These are phyloP conservation scores for Tulasnella sp. DNA, from an alignment of 768 basidiomycete genomes.

Conservation along the genomic window DNA sequence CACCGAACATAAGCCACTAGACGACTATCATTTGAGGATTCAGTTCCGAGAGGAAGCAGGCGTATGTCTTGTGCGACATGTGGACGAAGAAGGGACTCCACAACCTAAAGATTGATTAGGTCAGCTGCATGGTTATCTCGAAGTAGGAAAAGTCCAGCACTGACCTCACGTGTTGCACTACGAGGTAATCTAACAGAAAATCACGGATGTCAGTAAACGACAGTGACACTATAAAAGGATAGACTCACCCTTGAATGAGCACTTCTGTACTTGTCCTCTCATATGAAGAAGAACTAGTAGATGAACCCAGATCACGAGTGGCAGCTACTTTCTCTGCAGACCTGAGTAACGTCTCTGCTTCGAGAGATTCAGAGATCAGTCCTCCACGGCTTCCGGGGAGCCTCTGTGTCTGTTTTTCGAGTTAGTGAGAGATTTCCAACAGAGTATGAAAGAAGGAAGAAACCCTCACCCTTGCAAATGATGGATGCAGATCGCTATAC, in stretches of 20 bases:
- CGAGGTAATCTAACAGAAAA: too few relatives aligned
- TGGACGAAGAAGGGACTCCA: conserved; percentile 1
- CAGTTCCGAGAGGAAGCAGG: conserved; percentile 12
- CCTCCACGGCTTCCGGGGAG: background rate
- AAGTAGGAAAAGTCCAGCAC: too few relatives aligned
- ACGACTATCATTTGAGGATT: background rate
- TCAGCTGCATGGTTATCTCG: too few relatives aligned
- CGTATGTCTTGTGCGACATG: conserved; percentile 1
- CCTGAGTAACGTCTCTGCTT: background rate
- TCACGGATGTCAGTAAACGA: too few relatives aligned
- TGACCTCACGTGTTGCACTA: too few relatives aligned
- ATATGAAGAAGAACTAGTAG: too few relatives aligned
- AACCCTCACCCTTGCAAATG: conserved; percentile 60
- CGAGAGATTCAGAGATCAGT: background rate
- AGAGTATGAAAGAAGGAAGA: conserved; percentile 13
- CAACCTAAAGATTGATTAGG: background rate
- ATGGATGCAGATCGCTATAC: conserved; percentile 69
- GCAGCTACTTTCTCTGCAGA: too few relatives aligned
- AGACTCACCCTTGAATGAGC: conserved; percentile 11
- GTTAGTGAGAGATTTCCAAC: background rate
- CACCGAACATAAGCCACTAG: conserved; percentile 7
- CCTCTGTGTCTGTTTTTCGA: conserved; percentile 3
- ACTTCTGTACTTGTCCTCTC: too few relatives aligned
- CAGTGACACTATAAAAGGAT: too few relatives aligned
- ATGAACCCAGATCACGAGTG: too few relatives aligned